Conservation (phyloP, 1,284 basidiomycete genomes). For the Irpex lacteus region DNA sequence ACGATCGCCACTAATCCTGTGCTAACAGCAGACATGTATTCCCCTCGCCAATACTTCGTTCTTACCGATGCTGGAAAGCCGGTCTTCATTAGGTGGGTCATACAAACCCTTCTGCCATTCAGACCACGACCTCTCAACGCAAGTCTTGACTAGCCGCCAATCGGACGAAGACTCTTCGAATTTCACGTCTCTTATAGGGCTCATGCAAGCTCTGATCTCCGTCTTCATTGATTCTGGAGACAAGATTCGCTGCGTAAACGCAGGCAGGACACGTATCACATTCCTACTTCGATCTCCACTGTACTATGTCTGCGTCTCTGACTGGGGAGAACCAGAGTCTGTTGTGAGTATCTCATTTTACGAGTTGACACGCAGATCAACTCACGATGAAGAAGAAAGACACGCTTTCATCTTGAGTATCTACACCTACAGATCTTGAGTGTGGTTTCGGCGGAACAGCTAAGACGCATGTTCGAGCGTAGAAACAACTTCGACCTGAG, state of each 20-base stretch:
- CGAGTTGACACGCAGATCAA: neutral
- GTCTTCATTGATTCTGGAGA: conserved; percentile 87
- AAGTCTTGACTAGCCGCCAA: conserved; percentile 39
- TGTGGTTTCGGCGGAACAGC: conserved; percentile 82
- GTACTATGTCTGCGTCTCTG: conserved; percentile 88
- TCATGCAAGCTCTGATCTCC: conserved; percentile 94
- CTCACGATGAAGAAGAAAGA: conserved; percentile 64
- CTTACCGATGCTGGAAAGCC: conserved; percentile 96
- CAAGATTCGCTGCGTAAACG: conserved; percentile 76
- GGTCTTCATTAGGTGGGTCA: conserved; percentile 74
- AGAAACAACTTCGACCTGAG: conserved; percentile 91
- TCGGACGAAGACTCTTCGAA: conserved; percentile 55
- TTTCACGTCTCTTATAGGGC: conserved; percentile 81
- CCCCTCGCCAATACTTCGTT: conserved; percentile 83
- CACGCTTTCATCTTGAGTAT: conserved; percentile 91
- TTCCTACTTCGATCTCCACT: conserved; percentile 86
- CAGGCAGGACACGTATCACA: conserved; percentile 74
- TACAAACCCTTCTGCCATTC: neutral
- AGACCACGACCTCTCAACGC: neutral
- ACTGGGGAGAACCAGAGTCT: conserved; percentile 92
- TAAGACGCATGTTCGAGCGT: conserved; percentile 83
- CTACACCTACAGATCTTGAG: conserved; percentile 91
- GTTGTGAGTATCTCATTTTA: conserved; percentile 59
- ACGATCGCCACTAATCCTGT: neutral
- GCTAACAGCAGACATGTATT: conserved; percentile 39